These are phyloP conservation scores for Lumnitzera racemosa DNA, from an alignment of 345 rosid genomes.

Conservation along the genomic window DNA sequence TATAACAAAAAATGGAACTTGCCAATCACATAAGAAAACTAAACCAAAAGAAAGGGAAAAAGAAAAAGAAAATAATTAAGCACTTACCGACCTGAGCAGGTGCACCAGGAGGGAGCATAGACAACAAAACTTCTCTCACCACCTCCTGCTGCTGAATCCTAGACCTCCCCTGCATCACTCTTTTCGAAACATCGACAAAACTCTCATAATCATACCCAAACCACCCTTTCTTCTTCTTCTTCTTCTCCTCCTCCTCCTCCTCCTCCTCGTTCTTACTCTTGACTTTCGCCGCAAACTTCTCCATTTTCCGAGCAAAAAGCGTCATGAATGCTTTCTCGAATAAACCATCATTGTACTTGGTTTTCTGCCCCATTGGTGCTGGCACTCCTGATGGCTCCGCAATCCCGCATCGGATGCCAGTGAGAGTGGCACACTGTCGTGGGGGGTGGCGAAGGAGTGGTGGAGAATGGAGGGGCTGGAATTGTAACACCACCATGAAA, in stretches of 20 bases:
- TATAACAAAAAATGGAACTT: background rate
- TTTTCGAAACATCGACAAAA: conserved; percentile 76
- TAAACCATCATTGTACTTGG: conserved; percentile 67
- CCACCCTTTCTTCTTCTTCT: conserved; percentile 32
- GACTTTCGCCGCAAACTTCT: conserved; percentile 49
- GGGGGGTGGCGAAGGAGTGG: conserved; percentile 10
- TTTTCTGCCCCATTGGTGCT: conserved; percentile 86
- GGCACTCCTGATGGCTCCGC: conserved; percentile 79
- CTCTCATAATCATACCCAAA: conserved; percentile 66
- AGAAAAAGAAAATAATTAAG: background rate
- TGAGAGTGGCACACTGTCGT: conserved; percentile 7
- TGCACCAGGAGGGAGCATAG: conserved; percentile 95
- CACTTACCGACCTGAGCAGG: conserved; percentile 55
- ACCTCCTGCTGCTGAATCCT: conserved; percentile 72
- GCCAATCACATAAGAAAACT: background rate
- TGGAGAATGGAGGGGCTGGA: conserved; percentile 29
- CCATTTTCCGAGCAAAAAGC: conserved; percentile 82
- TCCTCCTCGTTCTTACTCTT: conserved; percentile 3
- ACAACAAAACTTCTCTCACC: conserved; percentile 82
- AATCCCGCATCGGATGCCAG: conserved; percentile 48
- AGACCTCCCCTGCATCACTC: conserved; percentile 78
- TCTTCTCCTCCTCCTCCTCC: conserved; percentile 4
- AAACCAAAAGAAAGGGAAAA: background rate
- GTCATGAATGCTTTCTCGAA: conserved; percentile 80
- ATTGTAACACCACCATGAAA: conserved; percentile 62